Percentiles rank a stretch among this genome's conserved stretches.
Conservation (phyloP, 2,329 filamentous ascomycete genomes). For the Hirsutella rhossiliensis region DNA sequence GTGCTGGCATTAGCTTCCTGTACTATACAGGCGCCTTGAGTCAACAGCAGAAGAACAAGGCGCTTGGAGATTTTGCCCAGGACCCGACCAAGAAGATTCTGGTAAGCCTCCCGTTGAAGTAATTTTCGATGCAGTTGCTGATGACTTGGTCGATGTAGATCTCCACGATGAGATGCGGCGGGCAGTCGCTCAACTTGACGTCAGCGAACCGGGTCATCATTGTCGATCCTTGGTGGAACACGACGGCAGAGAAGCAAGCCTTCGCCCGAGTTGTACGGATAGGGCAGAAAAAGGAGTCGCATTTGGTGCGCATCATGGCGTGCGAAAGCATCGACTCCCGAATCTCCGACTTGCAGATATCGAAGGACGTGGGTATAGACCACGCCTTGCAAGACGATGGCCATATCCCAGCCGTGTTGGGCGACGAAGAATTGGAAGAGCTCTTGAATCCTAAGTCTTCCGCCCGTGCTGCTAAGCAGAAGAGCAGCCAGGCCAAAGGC, state of each 20-base stretch:
- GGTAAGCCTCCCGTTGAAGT: constrained; percentile 14
- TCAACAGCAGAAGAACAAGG: constrained; percentile 2
- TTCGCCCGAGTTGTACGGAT: constrained; percentile 49
- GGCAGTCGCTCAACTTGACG: constrained; percentile 26
- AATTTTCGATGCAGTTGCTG: constrained; percentile 3
- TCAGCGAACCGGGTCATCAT: constrained; percentile 40
- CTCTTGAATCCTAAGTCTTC: background rate
- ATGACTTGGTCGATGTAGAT: constrained; percentile 15
- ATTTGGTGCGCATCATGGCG: constrained; percentile 45
- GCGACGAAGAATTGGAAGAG: background rate
- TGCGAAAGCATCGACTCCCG: constrained; percentile 44
- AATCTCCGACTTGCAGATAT: constrained; percentile 40
- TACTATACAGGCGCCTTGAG: constrained; percentile 22
- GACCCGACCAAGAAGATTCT: constrained; percentile 14
- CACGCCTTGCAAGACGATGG: constrained; percentile 17
- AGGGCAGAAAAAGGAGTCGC: constrained; percentile 48
- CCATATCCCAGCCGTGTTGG: constrained; percentile 1
- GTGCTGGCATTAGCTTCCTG: constrained; percentile 16
- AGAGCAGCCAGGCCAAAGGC: background rate
- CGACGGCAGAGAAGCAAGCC: constrained; percentile 47
- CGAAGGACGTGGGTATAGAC: constrained; percentile 37
- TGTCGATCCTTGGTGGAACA: constrained; percentile 51
- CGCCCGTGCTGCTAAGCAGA: background rate
- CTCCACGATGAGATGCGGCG: constrained; percentile 20
- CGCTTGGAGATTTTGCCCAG: constrained; percentile 12